Base-by-base conservation (phyloP, 75 land plant species). In the Adiantum capillusveneris region DNA sequence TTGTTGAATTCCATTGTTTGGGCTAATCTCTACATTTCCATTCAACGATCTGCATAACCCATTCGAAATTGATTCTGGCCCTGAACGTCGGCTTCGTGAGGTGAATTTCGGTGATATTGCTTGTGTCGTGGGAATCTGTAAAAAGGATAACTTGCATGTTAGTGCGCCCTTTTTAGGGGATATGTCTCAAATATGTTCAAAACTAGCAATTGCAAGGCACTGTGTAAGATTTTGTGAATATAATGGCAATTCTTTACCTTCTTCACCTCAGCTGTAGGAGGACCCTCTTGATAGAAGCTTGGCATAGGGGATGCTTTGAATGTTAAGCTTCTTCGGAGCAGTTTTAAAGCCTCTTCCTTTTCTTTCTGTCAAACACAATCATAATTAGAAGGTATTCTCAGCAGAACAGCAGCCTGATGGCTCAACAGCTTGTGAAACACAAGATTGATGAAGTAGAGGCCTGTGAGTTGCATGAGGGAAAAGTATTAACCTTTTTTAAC, bases 271-370 rank as follows among this genome's bases (percentile, higher is more conserved):
- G 58, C 71, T 59, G 92, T 83, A 18, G 83, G 92, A 22, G 83
- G 76, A 6, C 77, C 85, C 18, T 86, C 91, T 6, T 87, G 83
- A 70, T 90, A 90, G 73, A 90, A 90, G 62, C 83, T 84, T 26
- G 96, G 96, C 80, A 90, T 64, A 0, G 92, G 96, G 37, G 46
- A 79, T 29, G 96, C 96, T 45, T 81, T 87, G 57, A 87, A 90
- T 44, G 65, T 73, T 60, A 90, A 59, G 31, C 83, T 84, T 72
- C 75, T 87, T 36, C 96, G 64, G 2, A 90, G 72, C 53, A 84
- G 71, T 73, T 79, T 86, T 16, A 90, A 49, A 43, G 78, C 80
- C 17, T 69, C 81, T 49, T 90, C 88, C 48, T 19, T 45, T 63
- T 84, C 88, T 61, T 88, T 84, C 80, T 53, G 28, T 53, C 6